Evolutionary conservation across 805 yeast species (phyloP).

Genomic region (Candida palmyrensis): DNA sequence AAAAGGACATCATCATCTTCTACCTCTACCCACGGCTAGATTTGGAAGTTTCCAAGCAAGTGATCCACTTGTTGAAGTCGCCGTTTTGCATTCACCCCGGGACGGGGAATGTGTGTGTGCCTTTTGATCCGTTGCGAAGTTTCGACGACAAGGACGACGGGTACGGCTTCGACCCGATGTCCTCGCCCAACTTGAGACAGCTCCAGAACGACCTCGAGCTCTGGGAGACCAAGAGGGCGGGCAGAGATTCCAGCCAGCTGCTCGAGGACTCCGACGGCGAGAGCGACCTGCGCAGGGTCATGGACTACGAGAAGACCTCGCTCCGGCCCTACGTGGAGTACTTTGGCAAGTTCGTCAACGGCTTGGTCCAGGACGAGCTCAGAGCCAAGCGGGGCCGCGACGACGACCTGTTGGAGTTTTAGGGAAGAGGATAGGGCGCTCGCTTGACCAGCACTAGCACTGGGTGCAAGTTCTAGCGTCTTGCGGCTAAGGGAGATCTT

Average conservation of each 20-base stretch:
- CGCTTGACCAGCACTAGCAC: too few species aligned
- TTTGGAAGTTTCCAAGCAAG: constrained; percentile 84
- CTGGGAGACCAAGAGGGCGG: constrained; percentile 34
- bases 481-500: too few species aligned
- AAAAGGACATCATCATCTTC: constrained; percentile 74
- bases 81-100: constrained; percentile 97
- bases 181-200: constrained; percentile 68
- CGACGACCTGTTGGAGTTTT: constrained; percentile 29
- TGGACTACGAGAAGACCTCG: constrained; percentile 60
- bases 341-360: constrained; percentile 59
- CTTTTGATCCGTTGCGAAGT: constrained; percentile 52
- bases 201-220: constrained; percentile 61
- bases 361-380: constrained; percentile 52
- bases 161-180: constrained; percentile 67
- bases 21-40: constrained; percentile 89
- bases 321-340: constrained; percentile 65
- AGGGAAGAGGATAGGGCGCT: too few species aligned
- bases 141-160: constrained; percentile 31
- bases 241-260: constrained; percentile 22
- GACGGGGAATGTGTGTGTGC: constrained; percentile 94
- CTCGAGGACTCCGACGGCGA: constrained; percentile 19
- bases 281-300: constrained; percentile 13
- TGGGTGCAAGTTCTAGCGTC: too few species aligned
- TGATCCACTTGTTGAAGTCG: constrained; percentile 88
- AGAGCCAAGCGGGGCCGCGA: constrained; percentile 29